Evolutionary conservation across 73 alveolate genomes (phyloP).

Genomic region (Uronychia binucleata): DNA sequence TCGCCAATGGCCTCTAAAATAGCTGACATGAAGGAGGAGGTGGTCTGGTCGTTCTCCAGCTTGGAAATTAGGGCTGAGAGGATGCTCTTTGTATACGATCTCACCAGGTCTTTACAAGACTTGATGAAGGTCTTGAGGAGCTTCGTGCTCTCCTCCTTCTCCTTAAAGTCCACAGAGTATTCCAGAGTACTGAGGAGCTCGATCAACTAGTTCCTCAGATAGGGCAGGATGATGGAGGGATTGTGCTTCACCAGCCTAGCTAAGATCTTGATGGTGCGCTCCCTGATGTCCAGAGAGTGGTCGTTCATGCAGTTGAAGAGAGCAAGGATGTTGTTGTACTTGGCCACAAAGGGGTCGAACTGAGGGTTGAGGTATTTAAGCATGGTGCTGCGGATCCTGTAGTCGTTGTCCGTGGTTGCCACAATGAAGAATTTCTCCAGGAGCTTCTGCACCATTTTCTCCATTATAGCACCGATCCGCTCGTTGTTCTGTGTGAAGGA

Average conservation of each 20-base stretch:
- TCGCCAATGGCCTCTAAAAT: constrained; percentile 80
- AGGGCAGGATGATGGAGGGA: constrained; percentile 74
- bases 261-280: constrained; percentile 72
- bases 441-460: constrained; percentile 66
- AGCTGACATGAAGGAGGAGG: constrained; percentile 69
- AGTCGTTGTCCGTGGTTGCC: constrained; percentile 84
- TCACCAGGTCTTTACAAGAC: constrained; percentile 54
- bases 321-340: constrained; percentile 66
- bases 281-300: constrained; percentile 70
- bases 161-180: constrained; percentile 62
- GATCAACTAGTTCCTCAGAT: constrained; percentile 68
- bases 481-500: constrained; percentile 37
- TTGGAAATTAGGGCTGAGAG: constrained; percentile 57
- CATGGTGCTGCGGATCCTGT: constrained; percentile 81
- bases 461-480: constrained; percentile 62
- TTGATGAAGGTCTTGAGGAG: constrained; percentile 70
- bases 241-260: constrained; percentile 75
- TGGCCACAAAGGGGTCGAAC: constrained; percentile 73
- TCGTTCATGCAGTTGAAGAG: constrained; percentile 83
- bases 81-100: constrained; percentile 67
- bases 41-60: constrained; percentile 64
- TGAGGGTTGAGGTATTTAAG: constrained; percentile 74
- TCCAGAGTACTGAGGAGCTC: constrained; percentile 55
- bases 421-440: constrained; percentile 79
- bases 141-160: constrained; percentile 66